Base-by-base conservation (phyloP, 495 filamentous ascomycete species). In the Trichoderma reesei region DNA sequence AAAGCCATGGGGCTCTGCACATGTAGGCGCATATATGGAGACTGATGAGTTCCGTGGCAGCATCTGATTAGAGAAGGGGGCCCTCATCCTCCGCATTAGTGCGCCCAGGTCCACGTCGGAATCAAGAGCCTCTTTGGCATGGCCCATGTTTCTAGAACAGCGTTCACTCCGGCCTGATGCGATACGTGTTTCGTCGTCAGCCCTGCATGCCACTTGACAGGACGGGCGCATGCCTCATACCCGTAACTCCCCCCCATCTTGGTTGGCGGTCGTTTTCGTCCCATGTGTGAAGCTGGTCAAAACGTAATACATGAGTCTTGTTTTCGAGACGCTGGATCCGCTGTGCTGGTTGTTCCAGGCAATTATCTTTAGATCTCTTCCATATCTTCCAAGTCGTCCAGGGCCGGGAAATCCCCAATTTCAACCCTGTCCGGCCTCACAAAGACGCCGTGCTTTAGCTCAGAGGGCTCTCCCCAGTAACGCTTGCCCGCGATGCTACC, bases 401-500 rank as follows among this genome's bases (percentile, higher is more conserved):
- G 66, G 18, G 83, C 82, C n/a, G 86, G 85, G 66, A 83, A 97
- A 68, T 97, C 90, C 33, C 94, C 94, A 33, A 92, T 83, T 75
- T 97, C 89, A 8, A 96, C 85, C 71, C 91, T 83, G 68, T 96
- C 94, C 38, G 94, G 89, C 72, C 92, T 83, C 10, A 97, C 90
- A 72, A 96, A 96, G 34, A 90, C 86, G 14, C 92, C 92, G 62
- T 81, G 83, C 72, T 94, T 93, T 62, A 82, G 68, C 26, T 71
- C 66, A n/a, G 78, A 80, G 38, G 79, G 78, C n/a, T 78, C 75
- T 18, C 81, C 81, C 77, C 95, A 97, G 75, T 94, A 95, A 59
- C 86, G 79, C 65, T 83, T 85, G 36, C 88, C 89, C n/a, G 80
- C 81, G 48, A 95, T 81, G 68, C 86, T 90, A 18, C 92, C 92